Evolutionary conservation across 1,284 basidiomycete species (phyloP).

Genomic region (Microbotryum lychnidis-dioicae): DNA sequence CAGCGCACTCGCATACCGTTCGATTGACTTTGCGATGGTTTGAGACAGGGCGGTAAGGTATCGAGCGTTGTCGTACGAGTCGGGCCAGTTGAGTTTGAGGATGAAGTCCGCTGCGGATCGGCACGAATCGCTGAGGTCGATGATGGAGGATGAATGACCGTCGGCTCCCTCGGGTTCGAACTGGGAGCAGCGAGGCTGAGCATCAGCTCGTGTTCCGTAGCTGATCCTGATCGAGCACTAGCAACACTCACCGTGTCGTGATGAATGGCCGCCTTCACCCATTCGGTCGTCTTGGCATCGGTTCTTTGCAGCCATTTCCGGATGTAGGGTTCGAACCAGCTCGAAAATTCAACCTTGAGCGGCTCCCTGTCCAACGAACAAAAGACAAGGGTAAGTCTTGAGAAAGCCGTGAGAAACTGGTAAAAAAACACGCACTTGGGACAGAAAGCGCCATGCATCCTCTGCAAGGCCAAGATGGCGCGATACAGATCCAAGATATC

Average conservation of each 20-base stretch:
- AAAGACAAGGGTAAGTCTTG: neutral
- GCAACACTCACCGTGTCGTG: constrained; percentile 62
- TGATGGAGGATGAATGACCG: constrained; percentile 85
- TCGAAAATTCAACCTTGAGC: constrained; percentile 25
- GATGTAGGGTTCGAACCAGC: constrained; percentile 73
- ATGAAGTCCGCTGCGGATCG: constrained; percentile 84
- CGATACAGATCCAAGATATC: constrained; percentile 82
- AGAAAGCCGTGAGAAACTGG: no score
- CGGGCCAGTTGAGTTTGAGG: constrained; percentile 82
- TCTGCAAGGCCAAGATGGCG: constrained; percentile 59
- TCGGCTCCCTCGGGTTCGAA: constrained; percentile 69
- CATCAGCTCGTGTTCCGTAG: neutral
- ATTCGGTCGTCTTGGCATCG: constrained; percentile 80
- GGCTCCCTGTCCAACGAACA: constrained; percentile 8
- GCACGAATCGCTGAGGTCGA: constrained; percentile 90
- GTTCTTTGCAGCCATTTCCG: constrained; percentile 83
- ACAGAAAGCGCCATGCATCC: constrained; percentile 73
- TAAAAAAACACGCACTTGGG: constrained; percentile 51
- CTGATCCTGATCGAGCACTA: neutral
- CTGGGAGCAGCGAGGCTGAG: constrained; percentile 41
- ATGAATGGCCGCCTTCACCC: constrained; percentile 87
- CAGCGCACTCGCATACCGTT: constrained; percentile 80
- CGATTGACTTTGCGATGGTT: constrained; percentile 81
- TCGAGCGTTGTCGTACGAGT: constrained; percentile 75
- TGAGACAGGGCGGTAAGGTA: constrained; percentile 83